Evolutionary conservation across 139 green algal species (phyloP).

Genomic region (Medakamo hakoo): DNA sequence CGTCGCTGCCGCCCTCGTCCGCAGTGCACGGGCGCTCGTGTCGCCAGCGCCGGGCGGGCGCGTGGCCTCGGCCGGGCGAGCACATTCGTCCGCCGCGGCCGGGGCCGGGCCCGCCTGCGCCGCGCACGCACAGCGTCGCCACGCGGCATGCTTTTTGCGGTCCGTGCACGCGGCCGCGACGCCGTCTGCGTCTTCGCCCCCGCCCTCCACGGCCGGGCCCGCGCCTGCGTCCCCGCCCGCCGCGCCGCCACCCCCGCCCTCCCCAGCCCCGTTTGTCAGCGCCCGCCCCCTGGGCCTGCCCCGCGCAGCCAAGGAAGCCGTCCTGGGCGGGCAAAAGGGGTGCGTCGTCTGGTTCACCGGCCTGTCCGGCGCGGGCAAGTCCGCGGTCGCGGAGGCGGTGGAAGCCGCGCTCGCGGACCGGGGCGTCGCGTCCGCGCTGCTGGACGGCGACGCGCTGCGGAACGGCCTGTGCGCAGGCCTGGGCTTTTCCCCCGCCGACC

Average conservation of each 20-base stretch:
- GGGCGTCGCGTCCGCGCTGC: conserved; percentile 52
- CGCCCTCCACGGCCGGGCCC: no score
- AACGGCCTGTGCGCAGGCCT: conserved; percentile 87
- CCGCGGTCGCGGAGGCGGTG: conserved; percentile 43
- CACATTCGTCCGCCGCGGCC: no score
- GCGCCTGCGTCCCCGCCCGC: neutral
- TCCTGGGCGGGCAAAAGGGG: conserved; percentile 67
- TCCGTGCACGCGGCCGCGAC: no score
- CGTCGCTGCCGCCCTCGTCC: no score
- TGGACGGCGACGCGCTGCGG: conserved; percentile 92
- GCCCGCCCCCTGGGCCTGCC: neutral
- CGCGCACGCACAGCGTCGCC: no score
- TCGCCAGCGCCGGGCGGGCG: no score
- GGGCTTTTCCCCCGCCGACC: conserved; percentile 63
- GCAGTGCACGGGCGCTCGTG: no score
- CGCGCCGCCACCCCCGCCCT: neutral
- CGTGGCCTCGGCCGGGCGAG: no score
- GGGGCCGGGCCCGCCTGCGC: no score
- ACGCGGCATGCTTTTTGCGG: no score
- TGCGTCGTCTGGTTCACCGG: conserved; percentile 79
- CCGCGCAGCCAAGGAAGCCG: conserved; percentile 45
- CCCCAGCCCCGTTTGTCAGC: neutral
- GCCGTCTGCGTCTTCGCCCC: no score
- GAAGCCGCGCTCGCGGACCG: conserved; percentile 56
- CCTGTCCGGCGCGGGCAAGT: conserved; percentile 60